Base-by-base conservation (phyloP, 2,329 filamentous ascomycete species). In the Calonectria ilicicola region DNA sequence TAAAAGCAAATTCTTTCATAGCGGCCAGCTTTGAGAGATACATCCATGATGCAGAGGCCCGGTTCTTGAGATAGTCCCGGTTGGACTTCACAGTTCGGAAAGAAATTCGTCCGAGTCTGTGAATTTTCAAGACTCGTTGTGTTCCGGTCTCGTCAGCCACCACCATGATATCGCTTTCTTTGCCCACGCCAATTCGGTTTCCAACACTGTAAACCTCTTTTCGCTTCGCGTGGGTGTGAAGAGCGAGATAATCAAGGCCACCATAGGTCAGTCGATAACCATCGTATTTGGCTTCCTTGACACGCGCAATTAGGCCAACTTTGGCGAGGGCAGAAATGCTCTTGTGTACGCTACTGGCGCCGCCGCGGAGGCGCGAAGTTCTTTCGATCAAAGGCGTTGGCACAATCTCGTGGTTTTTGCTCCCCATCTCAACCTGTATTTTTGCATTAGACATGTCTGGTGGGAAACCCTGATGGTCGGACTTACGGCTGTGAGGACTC, bases 51-150 rank as follows among this genome's bases (percentile, higher is more conserved):
- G 92, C 95, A 19, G 93, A 93, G 21, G 85, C 89, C 71, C 93
- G 90, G 79, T 97, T 95, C 78, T 94, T 93, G 68, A 98, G 91
- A 84, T 99, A 99, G 85, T 99, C 97, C 77, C 97, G 91, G 86
- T 98, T 98, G 32, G 94, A 93, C 85, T 98, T 98, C 81, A 99
- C 96, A 46, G 95, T 96, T 79, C 97, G 94, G 87, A 99, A 99
- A 38, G 96, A 98, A 80, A 99, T 98, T 80, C 97, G 93, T 56
- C 97, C 97, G 5, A 99, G 89, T 58, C 97, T 92, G 85, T 99
- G 97, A 80, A 99, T 98, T 87, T 99, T 99, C 77, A 99, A 89
- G 19, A 99, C 93, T 73, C 91, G 89, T 82, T 98, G 95, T 23
- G 87, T 87, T 70, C 95, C 95, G 7, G 89, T 89, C 65, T 95